Base-by-base conservation (phyloP, 148 eudicot genomes). In the Suaeda aralocaspica region DNA sequence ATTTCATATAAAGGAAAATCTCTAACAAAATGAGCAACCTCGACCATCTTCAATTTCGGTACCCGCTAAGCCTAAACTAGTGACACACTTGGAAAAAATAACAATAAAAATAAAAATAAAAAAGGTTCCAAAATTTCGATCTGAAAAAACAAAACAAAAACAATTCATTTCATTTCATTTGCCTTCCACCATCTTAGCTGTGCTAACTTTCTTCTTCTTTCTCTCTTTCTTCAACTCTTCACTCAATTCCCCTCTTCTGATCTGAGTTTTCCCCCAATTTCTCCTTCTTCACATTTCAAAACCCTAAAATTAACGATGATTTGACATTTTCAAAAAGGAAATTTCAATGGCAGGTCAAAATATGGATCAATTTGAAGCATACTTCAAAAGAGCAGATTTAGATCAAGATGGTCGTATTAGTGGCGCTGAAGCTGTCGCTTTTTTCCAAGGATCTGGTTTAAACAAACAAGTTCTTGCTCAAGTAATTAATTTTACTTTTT, bases 391-490 rank as follows among this genome's bases (percentile, higher is more conserved):
- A 76, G 98, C 98, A 11, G 98, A 94, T 83, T 78, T 89, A 84
- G 92, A 94, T 82, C 88, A 84, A 14, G 98, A 94, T 78, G 98
- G 96, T 24, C 85, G 91, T 72, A 89, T 94, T 75, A 91, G 96
- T 77, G 98, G 98, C 33, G 82, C 84, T 75, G 98, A 94, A 84
- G 98, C 97, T 60, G 98, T 94, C 31, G 24, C 78, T 60, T 94
- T 94, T 66, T 87, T 91, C 50, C 89, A 88, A 77, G 98, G 88
- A 80, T 91, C 98, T 59, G 85, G 86, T 57, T 83, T 94, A 76
- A 72, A 96, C 44, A 85, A 87, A 78, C 92, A 77, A 76, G 91
- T 94, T 30, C 92, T 94, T 69, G 97, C 97, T 60, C 97, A 94
- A 97, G 98, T 92, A 61, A 24, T 36, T n/a, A 29, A 50, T 51